phyloP scores from a whole-genome alignment of 208 protist species.

The Hexamita inflata region DNA sequence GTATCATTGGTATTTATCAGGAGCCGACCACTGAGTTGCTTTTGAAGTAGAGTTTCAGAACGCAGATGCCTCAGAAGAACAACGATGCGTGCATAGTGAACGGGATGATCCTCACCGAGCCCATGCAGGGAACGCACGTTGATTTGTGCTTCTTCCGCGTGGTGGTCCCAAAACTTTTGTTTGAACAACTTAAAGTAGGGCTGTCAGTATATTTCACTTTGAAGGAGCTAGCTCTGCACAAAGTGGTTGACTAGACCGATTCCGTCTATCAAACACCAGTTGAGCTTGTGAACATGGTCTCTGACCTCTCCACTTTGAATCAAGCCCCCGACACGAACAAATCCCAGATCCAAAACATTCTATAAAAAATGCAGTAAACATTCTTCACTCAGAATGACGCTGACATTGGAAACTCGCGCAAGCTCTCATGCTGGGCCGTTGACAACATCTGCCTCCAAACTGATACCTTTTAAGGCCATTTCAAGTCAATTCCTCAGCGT shows the following conservation, averaged over 20 bases:
- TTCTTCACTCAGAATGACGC: neutral
- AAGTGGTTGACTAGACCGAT: slow-evolving; percentile 12
- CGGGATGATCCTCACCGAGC: neutral
- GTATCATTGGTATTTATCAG: neutral
- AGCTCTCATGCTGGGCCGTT: slow-evolving; percentile 19
- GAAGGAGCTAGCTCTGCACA: slow-evolving; percentile 13
- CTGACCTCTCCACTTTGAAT: neutral
- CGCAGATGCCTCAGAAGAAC: neutral
- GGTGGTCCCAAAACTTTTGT: neutral
- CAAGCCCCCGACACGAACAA: no score
- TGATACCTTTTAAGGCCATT: neutral
- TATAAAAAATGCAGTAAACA: no score
- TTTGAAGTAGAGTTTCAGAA: neutral
- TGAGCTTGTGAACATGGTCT: neutral
- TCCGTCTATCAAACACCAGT: neutral
- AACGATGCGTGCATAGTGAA: no score
- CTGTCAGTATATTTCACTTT: neutral
- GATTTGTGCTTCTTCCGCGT: slow-evolving; percentile 22
- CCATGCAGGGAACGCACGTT: neutral
- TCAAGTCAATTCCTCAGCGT: neutral
- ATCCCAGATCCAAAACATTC: no score
- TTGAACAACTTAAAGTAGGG: neutral
- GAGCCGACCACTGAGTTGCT: neutral
- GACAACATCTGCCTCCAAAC: slow-evolving; percentile 6
- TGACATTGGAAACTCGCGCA: neutral